Base-by-base conservation (phyloP, 176 grass and related monocot genomes). In the Calamus simplicifolius region DNA sequence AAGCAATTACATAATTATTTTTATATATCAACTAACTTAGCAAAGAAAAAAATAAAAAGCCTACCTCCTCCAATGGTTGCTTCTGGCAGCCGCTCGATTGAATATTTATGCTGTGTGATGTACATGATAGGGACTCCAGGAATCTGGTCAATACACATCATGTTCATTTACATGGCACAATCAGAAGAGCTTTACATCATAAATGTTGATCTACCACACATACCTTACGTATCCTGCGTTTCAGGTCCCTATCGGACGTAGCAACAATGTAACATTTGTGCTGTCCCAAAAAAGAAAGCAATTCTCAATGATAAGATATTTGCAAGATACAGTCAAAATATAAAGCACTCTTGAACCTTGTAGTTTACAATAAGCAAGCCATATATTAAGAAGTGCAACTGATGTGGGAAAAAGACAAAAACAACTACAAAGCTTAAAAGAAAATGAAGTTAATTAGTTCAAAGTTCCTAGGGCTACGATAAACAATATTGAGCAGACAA, bases 181-280 rank as follows among this genome's bases (percentile, higher is more conserved):
- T 70, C 49, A 4, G 16, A 3, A 1, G 2, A 16, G 25, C 59
- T 50, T 18, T 38, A 3, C 27, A 29, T 4, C 38, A 3, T 52
- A 68, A 68, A 17, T 52, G 54, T 4, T 62, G 21, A 52, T 15
- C n/a, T 76, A 49, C 17, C 52, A n/a, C 4, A 43, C 29, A 13
- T 80, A 90, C 77, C 86, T 95, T 95, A 50, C 91, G 85, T 81
- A 90, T 87, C 68, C 86, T 83, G 69, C 91, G 79, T 54, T 95
- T 90, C 54, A 87, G 70, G 74, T 95, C 86, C 87, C 83, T 82
- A 78, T 87, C 83, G 18, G 86, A 95, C 19, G 83, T 95, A 38
- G 91, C 86, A 80, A 95, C 86, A 35, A 95, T 84, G 48, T 95
- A 95, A 66, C 83, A 87, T 59, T 90, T 90, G 64, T 95, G 86